A percentile compares a stretch with the other conserved stretches of the same genome.
These are phyloP conservation scores for Coelastrella sp. DNA, from an alignment of 139 green algal genomes.

Conservation along the genomic window DNA sequence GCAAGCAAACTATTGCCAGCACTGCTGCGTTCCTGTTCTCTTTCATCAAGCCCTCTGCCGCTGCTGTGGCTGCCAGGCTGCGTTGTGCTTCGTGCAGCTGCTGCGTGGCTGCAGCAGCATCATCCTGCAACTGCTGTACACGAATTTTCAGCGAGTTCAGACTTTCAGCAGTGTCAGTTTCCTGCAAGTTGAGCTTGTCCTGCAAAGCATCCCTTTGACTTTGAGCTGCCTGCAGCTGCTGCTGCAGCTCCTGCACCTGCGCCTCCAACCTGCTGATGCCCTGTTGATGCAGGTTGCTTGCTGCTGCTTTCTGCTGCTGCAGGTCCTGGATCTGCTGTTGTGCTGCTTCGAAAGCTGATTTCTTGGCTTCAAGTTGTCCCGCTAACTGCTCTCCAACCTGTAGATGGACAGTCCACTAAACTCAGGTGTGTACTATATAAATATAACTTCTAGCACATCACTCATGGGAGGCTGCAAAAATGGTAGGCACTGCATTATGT, in stretches of 20 bases:
- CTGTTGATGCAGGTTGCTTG: not conserved
- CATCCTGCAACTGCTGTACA: not conserved
- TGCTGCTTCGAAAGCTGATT: not conserved
- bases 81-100: not conserved
- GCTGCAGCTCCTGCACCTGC: not conserved
- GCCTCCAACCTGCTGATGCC: not conserved
- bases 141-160: not conserved
- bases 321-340: slow-evolving; percentile 31
- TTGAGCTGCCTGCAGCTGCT: not conserved
- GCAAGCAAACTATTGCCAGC: not conserved
- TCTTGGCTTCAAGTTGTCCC: slow-evolving; percentile 9
- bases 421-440: not conserved
- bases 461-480: not conserved
- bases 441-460: not conserved
- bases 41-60: not conserved
- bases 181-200: not conserved
- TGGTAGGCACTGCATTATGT: not conserved
- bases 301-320: not conserved
- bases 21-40: slow-evolving; percentile 2
- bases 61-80: not conserved
- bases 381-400: slow-evolving; percentile 29
- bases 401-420: not conserved
- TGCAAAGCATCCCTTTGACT: not conserved
- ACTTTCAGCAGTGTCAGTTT: not conserved
- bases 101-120: not conserved